Percentiles rank a stretch among this genome's conserved stretches.
These are phyloP conservation scores for Termitomyces bulborhizus DNA, from an alignment of 768 basidiomycete species.

Conservation along the genomic window DNA sequence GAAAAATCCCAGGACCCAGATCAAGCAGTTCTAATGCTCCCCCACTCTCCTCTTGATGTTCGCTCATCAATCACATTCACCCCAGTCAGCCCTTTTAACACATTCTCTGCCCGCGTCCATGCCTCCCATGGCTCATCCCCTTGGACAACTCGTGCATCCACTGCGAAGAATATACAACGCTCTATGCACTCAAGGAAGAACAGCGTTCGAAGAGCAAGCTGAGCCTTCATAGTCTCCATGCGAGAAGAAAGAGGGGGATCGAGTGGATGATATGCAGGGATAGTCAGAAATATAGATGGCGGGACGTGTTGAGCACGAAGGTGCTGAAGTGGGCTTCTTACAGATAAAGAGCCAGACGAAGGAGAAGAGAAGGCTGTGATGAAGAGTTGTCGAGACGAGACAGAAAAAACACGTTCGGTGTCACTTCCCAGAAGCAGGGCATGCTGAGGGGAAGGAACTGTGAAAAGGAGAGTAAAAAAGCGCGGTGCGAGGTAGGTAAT, in stretches of 20 bases:
- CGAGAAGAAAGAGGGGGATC: background rate
- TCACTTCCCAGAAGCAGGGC: background rate
- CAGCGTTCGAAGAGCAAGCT: background rate
- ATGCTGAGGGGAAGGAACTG: background rate
- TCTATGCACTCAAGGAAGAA: background rate
- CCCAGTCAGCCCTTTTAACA: background rate
- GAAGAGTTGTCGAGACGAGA: background rate
- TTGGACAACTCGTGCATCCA: conserved; percentile 39
- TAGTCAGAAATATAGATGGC: background rate
- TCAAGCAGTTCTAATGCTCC: background rate
- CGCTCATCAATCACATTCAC: background rate
- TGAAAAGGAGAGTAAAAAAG: background rate
- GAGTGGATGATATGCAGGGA: background rate
- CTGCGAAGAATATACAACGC: conserved; percentile 20
- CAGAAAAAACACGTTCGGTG: background rate
- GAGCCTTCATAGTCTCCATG: background rate
- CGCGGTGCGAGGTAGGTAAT: background rate
- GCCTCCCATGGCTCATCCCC: conserved; percentile 51
- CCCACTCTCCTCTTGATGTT: background rate
- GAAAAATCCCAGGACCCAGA: background rate
- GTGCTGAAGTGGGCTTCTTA: background rate
- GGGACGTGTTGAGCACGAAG: background rate
- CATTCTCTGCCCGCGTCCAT: conserved; percentile 33
- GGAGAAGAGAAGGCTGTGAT: background rate
- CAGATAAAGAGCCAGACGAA: background rate